Evolutionary conservation across 2,329 filamentous ascomycete genomes (phyloP).

Genomic region (Venturia pyrina): DNA sequence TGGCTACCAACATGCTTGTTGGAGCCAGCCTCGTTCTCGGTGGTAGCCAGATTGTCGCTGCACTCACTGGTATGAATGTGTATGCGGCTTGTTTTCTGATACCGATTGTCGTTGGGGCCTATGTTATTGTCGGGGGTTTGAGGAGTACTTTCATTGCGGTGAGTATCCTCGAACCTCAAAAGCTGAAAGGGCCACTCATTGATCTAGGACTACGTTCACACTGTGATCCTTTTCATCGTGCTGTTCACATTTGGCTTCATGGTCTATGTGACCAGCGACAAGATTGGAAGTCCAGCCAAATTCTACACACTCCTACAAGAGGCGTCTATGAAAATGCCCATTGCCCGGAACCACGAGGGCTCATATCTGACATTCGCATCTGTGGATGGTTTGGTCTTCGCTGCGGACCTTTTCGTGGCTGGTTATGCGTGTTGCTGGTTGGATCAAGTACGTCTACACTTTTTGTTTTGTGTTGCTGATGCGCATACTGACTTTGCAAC

Average conservation of each 20-base stretch:
- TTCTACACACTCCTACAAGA: constrained; percentile 42
- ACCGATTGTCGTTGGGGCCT: constrained; percentile 20
- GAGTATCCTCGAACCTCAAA: constrained; percentile 29
- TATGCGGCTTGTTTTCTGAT: constrained; percentile 19
- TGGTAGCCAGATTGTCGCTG: constrained; percentile 29
- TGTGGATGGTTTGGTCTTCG: constrained; percentile 39
- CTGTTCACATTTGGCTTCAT: constrained; percentile 40
- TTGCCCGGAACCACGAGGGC: constrained; percentile 42
- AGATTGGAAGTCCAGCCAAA: constrained; percentile 38
- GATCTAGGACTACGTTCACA: constrained; percentile 24
- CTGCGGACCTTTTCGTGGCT: constrained; percentile 26
- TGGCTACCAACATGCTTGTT: constrained; percentile 33
- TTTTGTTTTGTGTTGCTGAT: background rate
- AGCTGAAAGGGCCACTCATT: background rate
- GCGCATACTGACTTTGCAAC: background rate
- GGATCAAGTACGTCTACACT: constrained; percentile 21
- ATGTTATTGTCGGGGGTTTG: constrained; percentile 20
- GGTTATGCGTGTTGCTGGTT: constrained; percentile 31
- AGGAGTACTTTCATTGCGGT: constrained; percentile 23
- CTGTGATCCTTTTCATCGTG: constrained; percentile 44
- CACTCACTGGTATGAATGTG: constrained; percentile 22
- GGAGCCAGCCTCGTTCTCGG: constrained; percentile 30
- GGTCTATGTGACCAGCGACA: constrained; percentile 33
- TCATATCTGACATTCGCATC: constrained; percentile 48
- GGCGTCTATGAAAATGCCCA: constrained; percentile 34